Base-by-base conservation (phyloP, 2,329 filamentous ascomycete species). In the Penicillium verrucosum region DNA sequence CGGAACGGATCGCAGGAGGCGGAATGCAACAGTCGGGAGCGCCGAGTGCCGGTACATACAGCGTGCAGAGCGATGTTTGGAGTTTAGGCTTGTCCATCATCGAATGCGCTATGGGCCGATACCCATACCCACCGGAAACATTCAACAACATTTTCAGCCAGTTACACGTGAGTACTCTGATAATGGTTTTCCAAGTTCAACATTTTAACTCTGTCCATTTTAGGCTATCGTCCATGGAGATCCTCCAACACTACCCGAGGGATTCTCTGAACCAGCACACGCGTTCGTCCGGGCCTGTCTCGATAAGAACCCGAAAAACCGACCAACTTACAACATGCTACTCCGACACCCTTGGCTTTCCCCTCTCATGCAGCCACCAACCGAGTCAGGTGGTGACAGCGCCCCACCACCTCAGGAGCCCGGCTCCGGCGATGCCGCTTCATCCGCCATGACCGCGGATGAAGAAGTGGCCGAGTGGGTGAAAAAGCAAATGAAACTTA, bases 91-190 rank as follows among this genome's bases (percentile, higher is more conserved):
- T 99, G 70, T 95, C 91, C 29, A 89, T 99, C 62, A 96, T 99
- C 66, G 94, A 99, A 75, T 97, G 93, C 73, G 93, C 93, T 25
- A 86, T 95, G 80, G 94, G 94, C 44, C 84, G 88, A 66, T 99
- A 99, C 73, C 94, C 94, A 1, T 99, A 99, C 68, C 93, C 94
- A 5, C 93, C 94, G 0, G 94, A 99, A 74, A 94, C 95, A 1
- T 97, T 95, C 64, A 94, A 93, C 72, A 97, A 96, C 70, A 99
- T 99, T 65, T 97, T 99, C 80, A 95, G 91, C 68, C 94, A 99
- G 72, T 81, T 99, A 34, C 95, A 89, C 68, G 94, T 97, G 82
- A 86, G 92, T 86, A 21, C 43, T 38, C 23, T 14, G 14, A 12
- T 9, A 21, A 6, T 5, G 9, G 2, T 46, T 1, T 38, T 46